A percentile compares a stretch with the other conserved stretches of the same genome.
phyloP scores from a whole-genome alignment of 2,329 filamentous ascomycete genomes.

The Neophaeococcomyces aloes region DNA sequence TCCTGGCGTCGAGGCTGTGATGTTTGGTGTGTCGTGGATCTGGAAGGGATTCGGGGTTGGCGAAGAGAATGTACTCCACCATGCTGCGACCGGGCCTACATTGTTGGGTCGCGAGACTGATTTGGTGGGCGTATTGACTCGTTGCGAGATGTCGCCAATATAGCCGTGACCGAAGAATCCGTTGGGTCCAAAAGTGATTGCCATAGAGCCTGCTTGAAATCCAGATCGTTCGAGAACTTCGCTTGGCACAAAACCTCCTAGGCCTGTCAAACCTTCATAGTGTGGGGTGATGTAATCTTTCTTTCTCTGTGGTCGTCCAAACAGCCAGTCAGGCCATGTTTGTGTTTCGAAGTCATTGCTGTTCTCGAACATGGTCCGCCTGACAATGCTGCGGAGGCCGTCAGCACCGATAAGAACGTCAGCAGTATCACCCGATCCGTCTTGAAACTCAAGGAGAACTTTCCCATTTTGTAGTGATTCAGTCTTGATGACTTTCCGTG shows the following conservation, averaged over 20 bases:
- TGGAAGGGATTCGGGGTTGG: constrained; percentile 1
- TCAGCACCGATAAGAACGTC: constrained; percentile 37
- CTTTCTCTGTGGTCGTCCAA: neutral
- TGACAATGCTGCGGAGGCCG: constrained; percentile 30
- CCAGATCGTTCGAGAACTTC: constrained; percentile 25
- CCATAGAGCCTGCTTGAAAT: constrained; percentile 28
- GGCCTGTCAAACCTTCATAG: constrained; percentile 35
- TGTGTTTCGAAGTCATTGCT: constrained; percentile 6
- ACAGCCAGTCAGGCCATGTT: constrained; percentile 24
- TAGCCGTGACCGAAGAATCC: constrained; percentile 44
- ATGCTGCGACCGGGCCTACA: constrained; percentile 28
- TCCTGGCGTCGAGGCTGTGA: neutral
- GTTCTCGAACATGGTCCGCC: constrained; percentile 29
- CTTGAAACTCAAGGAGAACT: constrained; percentile 25
- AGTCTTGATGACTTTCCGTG: constrained; percentile 26
- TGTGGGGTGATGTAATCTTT: constrained; percentile 23
- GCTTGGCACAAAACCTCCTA: constrained; percentile 37
- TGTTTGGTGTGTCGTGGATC: constrained; percentile 10
- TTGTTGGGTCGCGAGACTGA: constrained; percentile 16
- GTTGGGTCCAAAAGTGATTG: constrained; percentile 37
- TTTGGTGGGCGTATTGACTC: neutral
- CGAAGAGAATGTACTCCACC: constrained; percentile 35
- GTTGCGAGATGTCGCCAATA: constrained; percentile 22
- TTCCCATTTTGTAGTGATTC: constrained; percentile 17
- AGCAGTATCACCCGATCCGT: constrained; percentile 27